Evolutionary conservation across 2,329 filamentous ascomycete species (phyloP).

Genomic region (Cladosporium austrohemisphaericum): DNA sequence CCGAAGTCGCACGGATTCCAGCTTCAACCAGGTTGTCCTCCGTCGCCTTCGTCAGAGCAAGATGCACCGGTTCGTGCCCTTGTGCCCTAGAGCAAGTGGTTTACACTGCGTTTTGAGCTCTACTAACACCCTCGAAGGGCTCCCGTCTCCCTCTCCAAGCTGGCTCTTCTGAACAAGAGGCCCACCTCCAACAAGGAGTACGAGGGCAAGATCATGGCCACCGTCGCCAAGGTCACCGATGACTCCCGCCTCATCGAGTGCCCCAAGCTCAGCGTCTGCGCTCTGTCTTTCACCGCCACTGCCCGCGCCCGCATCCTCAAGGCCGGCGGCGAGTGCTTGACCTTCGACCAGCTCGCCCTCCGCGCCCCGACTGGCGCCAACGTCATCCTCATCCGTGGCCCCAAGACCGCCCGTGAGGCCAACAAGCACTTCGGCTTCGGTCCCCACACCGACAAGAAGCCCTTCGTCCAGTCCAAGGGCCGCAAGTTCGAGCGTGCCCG

Average conservation of each 20-base stretch:
- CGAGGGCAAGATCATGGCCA: conserved; percentile 78
- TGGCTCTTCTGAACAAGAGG: conserved; percentile 61
- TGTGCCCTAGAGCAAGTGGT: conserved; percentile 14
- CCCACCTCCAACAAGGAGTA: conserved; percentile 52
- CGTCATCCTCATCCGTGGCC: conserved; percentile 93
- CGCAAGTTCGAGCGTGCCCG: conserved; percentile 99
- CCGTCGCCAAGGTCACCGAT: conserved; percentile 94
- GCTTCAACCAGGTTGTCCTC: conserved; percentile 98
- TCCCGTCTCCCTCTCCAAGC: conserved; percentile 89
- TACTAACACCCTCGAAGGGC: conserved; percentile 42
- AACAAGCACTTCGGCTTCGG: conserved; percentile 99
- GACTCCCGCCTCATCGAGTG: conserved; percentile 90
- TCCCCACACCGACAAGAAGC: conserved; percentile 99
- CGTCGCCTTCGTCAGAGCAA: conserved; percentile 97
- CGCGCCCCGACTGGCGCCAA: conserved; percentile 93
- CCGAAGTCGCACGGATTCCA: conserved; percentile 74
- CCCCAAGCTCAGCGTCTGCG: conserved; percentile 90
- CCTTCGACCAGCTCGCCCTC: conserved; percentile 94
- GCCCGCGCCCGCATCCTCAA: conserved; percentile 90
- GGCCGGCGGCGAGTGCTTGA: conserved; percentile 91
- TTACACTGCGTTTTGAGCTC: conserved; percentile 13
- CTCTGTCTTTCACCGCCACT: conserved; percentile 93
- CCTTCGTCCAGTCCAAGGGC: conserved; percentile 95
- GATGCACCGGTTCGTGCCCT: conserved; percentile 69
- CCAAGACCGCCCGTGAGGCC: conserved; percentile 97